Conservation (phyloP, 2,329 filamentous ascomycete species). For the Periconia sp. region DNA sequence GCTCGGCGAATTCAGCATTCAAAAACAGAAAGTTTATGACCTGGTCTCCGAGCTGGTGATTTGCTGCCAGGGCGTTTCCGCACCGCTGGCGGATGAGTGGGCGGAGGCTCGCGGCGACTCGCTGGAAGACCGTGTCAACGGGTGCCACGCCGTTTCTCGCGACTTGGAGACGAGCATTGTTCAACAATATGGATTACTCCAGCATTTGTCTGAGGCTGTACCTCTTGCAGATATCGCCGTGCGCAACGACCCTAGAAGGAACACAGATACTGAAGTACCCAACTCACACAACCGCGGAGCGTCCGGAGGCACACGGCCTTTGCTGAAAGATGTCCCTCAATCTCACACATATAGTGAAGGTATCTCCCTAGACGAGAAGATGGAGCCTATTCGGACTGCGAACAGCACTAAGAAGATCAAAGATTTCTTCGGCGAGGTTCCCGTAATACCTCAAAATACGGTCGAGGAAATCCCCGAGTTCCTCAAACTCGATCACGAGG, state of each 20-base stretch:
- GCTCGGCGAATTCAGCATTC: slow-evolving; percentile 81
- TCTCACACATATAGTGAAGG: slow-evolving; percentile 72
- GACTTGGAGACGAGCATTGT: slow-evolving; percentile 86
- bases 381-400: slow-evolving; percentile 45
- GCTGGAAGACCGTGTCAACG: slow-evolving; percentile 82
- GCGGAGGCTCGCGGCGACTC: slow-evolving; percentile 88
- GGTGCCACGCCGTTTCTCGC: slow-evolving; percentile 76
- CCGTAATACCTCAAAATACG: slow-evolving; percentile 51
- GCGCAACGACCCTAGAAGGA: slow-evolving; percentile 47
- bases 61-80: slow-evolving; percentile 88
- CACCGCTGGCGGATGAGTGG: slow-evolving; percentile 94
- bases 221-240: slow-evolving; percentile 48
- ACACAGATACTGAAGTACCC: slow-evolving; percentile 44
- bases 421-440: slow-evolving; percentile 60
- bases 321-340: slow-evolving; percentile 61
- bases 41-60: slow-evolving; percentile 88
- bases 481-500: slow-evolving; percentile 83
- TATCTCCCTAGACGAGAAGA: slow-evolving; percentile 31
- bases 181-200: slow-evolving; percentile 85
- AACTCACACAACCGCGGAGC: slow-evolving; percentile 34
- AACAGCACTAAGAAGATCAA: slow-evolving; percentile 56
- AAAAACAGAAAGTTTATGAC: slow-evolving; percentile 95
- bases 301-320: slow-evolving; percentile 48
- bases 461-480: slow-evolving; percentile 84
- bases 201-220: slow-evolving; percentile 84